These are phyloP conservation scores for Hypoxylon sp. DNA, from an alignment of 2,329 filamentous ascomycete species.

Conservation along the genomic window DNA sequence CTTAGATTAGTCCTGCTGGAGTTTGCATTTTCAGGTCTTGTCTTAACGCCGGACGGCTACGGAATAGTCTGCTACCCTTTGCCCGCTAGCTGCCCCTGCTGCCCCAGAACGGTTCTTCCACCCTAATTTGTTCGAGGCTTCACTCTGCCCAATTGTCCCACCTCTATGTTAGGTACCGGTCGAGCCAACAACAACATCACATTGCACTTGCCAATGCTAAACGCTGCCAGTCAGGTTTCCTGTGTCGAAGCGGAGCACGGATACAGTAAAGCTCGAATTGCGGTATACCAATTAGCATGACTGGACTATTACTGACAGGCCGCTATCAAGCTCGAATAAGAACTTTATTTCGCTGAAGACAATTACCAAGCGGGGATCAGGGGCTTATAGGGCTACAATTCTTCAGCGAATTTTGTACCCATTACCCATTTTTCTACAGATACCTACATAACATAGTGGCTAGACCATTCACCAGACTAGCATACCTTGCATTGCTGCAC, in stretches of 20 bases:
- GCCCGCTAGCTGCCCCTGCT: slow-evolving; percentile 18
- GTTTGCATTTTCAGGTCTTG: neutral
- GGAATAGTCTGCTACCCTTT: slow-evolving; percentile 9
- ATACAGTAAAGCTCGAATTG: neutral
- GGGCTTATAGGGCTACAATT: slow-evolving; percentile 28
- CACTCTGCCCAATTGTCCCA: slow-evolving; percentile 37
- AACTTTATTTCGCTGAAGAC: slow-evolving; percentile 32
- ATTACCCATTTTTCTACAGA: neutral
- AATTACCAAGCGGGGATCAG: slow-evolving; percentile 15
- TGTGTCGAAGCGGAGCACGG: neutral
- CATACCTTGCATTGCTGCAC: slow-evolving; percentile 14
- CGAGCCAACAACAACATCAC: slow-evolving; percentile 22
- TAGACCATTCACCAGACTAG: neutral
- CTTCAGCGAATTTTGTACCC: slow-evolving; percentile 21
- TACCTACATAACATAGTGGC: neutral
- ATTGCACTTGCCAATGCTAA: slow-evolving; percentile 33
- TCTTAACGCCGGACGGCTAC: slow-evolving; percentile 21
- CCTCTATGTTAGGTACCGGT: slow-evolving; percentile 19
- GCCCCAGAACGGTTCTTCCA: slow-evolving; percentile 7
- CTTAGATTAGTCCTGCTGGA: neutral
- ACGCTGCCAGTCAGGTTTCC: neutral
- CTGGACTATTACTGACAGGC: neutral
- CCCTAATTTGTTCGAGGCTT: neutral
- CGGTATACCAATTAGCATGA: neutral
- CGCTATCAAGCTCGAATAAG: slow-evolving; percentile 27